Evolutionary conservation across 495 filamentous ascomycete genomes (phyloP).

Genomic region (Penicillium egyptiacum): DNA sequence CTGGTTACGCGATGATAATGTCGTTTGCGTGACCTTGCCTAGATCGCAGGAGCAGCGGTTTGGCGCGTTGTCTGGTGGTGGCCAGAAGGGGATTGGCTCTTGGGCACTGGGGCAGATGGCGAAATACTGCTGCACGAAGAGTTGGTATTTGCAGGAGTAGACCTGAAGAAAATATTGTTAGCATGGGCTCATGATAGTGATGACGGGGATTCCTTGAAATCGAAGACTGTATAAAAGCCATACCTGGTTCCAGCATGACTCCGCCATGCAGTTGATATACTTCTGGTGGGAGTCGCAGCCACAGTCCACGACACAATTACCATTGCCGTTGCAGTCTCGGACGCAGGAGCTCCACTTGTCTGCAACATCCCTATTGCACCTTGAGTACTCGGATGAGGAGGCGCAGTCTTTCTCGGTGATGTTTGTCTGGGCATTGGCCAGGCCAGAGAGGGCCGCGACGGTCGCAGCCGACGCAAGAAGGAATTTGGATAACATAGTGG

Average conservation of each 20-base stretch:
- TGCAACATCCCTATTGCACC: slow-evolving; percentile 27
- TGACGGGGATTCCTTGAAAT: neutral
- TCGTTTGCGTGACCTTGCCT: slow-evolving; percentile 28
- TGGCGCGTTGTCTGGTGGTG: slow-evolving; percentile 32
- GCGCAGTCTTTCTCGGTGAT: slow-evolving; percentile 27
- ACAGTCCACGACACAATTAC: slow-evolving; percentile 29
- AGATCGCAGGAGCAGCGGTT: slow-evolving; percentile 36
- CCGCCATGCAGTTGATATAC: slow-evolving; percentile 36
- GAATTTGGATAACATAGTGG: slow-evolving; percentile 23
- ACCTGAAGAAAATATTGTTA: slow-evolving; percentile 12
- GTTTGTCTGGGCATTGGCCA: slow-evolving; percentile 28
- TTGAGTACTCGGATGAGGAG: slow-evolving; percentile 18
- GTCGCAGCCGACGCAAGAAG: slow-evolving; percentile 18
- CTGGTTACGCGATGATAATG: slow-evolving; percentile 24
- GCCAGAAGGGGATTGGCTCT: slow-evolving; percentile 38
- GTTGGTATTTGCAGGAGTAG: slow-evolving; percentile 40
- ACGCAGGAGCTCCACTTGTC: slow-evolving; percentile 28
- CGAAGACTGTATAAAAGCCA: neutral
- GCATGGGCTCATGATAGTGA: neutral
- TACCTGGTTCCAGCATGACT: slow-evolving; percentile 37
- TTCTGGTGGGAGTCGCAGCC: slow-evolving; percentile 30
- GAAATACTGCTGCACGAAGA: slow-evolving; percentile 35
- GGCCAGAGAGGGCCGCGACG: slow-evolving; percentile 16
- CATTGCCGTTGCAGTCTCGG: slow-evolving; percentile 23
- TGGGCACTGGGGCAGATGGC: slow-evolving; percentile 29